A percentile compares a stretch with the other conserved stretches of the same genome.
phyloP scores from a whole-genome alignment of 1,284 basidiomycete genomes.

The Lignosus rhinocerotis region DNA sequence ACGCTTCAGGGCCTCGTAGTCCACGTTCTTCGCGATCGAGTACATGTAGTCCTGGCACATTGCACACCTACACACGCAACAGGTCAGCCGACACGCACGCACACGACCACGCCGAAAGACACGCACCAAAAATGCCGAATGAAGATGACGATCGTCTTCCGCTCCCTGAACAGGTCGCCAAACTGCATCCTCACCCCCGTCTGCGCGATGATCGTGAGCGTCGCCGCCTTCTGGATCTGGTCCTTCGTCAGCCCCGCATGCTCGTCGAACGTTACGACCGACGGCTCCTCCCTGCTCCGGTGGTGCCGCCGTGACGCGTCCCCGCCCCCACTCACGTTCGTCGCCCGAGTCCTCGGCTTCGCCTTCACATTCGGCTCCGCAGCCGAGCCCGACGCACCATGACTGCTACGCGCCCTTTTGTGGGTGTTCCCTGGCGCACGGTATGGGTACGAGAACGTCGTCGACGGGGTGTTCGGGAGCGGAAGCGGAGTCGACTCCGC shows the following conservation, averaged over 20 bases:
- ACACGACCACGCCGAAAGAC: background rate
- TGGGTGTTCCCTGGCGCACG: background rate
- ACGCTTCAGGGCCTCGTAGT: conserved; percentile 53
- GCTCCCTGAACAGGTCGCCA: conserved; percentile 67
- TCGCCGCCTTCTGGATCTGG: conserved; percentile 62
- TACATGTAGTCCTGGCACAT: conserved; percentile 85
- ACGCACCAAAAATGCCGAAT: conserved; percentile 70
- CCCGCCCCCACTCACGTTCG: background rate
- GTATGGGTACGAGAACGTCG: conserved; percentile 19
- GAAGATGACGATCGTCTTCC: conserved; percentile 73
- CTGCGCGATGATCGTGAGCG: conserved; percentile 65
- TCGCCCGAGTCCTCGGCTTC: background rate
- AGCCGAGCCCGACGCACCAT: conserved; percentile 1
- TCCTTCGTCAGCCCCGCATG: conserved; percentile 40
- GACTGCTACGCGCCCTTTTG: background rate
- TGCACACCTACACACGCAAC: conserved; percentile 53
- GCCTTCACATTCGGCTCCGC: background rate
- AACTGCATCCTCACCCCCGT: conserved; percentile 69
- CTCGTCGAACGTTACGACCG: conserved; percentile 29
- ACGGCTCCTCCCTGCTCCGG: conserved; percentile 6
- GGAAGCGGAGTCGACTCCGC: conserved; percentile 22
- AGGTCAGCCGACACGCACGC: background rate
- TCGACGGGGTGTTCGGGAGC: conserved; percentile 17
- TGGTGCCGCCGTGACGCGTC: conserved; percentile 6
- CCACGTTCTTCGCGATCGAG: conserved; percentile 55